Evolutionary conservation across 2,329 filamentous ascomycete genomes (phyloP).

Genomic region (Phialocephala subalpina): DNA sequence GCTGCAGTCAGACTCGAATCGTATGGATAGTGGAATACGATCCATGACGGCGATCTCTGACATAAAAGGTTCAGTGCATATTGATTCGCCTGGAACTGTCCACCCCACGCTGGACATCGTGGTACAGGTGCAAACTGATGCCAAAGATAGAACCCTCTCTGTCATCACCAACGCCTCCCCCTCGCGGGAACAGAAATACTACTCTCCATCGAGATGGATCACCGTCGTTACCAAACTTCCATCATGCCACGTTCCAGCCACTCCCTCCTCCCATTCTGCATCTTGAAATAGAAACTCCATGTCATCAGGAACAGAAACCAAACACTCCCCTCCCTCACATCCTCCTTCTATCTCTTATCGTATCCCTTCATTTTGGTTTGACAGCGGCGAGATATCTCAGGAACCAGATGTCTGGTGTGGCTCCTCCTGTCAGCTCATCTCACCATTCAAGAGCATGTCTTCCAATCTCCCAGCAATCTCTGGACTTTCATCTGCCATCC

Average conservation of each 20-base stretch:
- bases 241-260: constrained; percentile 6
- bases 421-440: background rate
- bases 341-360: constrained; percentile 18
- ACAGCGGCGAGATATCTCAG: background rate
- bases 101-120: background rate
- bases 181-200: constrained; percentile 5
- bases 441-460: background rate
- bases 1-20: background rate
- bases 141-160: constrained; percentile 1
- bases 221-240: constrained; percentile 15
- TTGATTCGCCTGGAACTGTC: background rate
- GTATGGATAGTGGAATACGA: background rate
- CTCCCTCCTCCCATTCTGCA: background rate
- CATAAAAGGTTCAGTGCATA: background rate
- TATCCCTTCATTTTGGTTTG: background rate
- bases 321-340: constrained; percentile 49
- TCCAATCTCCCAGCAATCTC: background rate
- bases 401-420: background rate
- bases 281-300: constrained; percentile 3
- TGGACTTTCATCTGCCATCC: background rate
- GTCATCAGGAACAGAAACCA: constrained; percentile 48
- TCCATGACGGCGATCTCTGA: constrained; percentile 10
- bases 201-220: constrained; percentile 10
- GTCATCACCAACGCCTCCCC: background rate
- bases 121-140: background rate